Base-by-base conservation (phyloP, 768 basidiomycete species). In the Auricularia auricula-judae region DNA sequence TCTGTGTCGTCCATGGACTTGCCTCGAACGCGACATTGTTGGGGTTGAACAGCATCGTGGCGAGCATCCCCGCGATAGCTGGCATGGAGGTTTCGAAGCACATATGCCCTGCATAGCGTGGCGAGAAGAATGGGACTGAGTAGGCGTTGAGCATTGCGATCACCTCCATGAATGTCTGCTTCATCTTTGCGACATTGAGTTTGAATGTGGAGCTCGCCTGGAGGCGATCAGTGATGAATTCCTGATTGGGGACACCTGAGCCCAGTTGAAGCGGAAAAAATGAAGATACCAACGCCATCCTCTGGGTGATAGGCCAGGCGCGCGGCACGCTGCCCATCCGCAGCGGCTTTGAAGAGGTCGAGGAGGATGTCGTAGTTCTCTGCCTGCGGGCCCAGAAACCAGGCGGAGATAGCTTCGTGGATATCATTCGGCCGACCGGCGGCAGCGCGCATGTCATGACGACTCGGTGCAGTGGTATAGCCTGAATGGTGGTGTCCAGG, bases 21-120 rank as follows among this genome's bases (percentile, higher is more conserved):
- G 75, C 76, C 66, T 80, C 78, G 33, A 73, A 69, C 5, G 78
- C 74, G 61, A 78, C 75, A 67, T 81, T 80, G 71, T 81, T 81
- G 5, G 74, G 80, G 66, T 81, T 81, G 67, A 73, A 68, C 63
- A 74, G 62, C 44, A 72, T 64, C 8, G 68, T 23, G 35, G 8
- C 35, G 36, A 36, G 5, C 12, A 5, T 36, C 34, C 70, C 75
- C 36, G 73, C 62, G 34, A 75, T 71, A 3, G 70, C 70, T 7
- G 74, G 74, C 53, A 76, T 56, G 51, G 73, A 72, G 39, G 68
- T 73, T 53, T 78, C 77, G 56, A 74, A 71, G 43, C 64, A 66
- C 78, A 80, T 79, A 66, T 79, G 79, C 1, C 73, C 78, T 61
- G 67, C 71, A 63, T 79, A 80, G 16, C 78, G 74, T 11, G 75